Evolutionary conservation across 805 yeast species (phyloP).

Genomic region (Wickerhamiella slavikovae): DNA sequence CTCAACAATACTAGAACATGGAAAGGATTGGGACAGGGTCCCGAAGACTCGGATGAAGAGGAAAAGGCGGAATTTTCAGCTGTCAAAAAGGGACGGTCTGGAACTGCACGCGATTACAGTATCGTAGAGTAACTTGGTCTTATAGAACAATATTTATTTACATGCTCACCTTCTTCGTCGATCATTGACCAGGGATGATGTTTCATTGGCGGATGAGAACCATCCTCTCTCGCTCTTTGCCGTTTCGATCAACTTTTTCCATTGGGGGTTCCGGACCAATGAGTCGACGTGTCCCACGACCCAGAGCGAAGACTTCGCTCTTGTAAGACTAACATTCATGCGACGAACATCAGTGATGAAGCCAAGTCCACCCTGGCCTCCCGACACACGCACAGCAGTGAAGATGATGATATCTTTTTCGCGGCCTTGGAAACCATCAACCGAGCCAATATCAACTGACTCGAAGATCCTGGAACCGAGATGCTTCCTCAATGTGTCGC

Average conservation of each 20-base stretch:
- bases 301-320: conserved; percentile 88
- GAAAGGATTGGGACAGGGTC: conserved; percentile 88
- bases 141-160: too few species aligned
- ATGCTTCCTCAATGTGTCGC: conserved; percentile 30
- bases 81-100: conserved; percentile 65
- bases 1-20: conserved; percentile 52
- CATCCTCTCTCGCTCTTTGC: not conserved
- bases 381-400: conserved; percentile 82
- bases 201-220: too few species aligned
- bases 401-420: conserved; percentile 86
- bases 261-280: conserved; percentile 40
- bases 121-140: not conserved
- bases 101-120: conserved; percentile 73
- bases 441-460: conserved; percentile 74
- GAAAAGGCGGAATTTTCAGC: conserved; percentile 53
- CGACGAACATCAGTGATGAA: conserved; percentile 80
- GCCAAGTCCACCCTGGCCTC: conserved; percentile 37
- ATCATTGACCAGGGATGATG: too few species aligned
- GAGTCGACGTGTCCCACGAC: conserved; percentile 65
- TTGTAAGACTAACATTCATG: conserved; percentile 91
- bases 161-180: too few species aligned
- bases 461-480: conserved; percentile 45
- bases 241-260: conserved; percentile 39
- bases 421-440: conserved; percentile 97
- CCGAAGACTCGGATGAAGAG: conserved; percentile 17